phyloP scores from a whole-genome alignment of 2,329 filamentous ascomycete species.

The Graphiopsis chlorocephala region DNA sequence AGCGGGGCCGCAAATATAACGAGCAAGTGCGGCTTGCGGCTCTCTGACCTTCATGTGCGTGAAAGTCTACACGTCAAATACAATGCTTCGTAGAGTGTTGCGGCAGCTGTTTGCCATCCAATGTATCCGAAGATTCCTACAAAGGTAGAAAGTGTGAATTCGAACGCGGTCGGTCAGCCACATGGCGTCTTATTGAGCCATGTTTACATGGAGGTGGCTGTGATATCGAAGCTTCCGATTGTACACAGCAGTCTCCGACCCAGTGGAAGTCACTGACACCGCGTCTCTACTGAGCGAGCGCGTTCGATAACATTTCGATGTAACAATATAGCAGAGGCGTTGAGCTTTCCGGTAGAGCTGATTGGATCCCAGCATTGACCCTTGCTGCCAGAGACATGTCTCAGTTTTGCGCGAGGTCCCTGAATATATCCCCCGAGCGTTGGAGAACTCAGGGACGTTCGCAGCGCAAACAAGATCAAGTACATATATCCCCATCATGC shows the following conservation, averaged over 20 bases:
- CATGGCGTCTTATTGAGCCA: constrained; percentile 3
- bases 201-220: background rate
- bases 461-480: background rate
- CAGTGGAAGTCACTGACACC: background rate
- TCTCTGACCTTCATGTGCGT: background rate
- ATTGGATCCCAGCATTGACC: background rate
- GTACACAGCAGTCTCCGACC: background rate
- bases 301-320: background rate
- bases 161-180: background rate
- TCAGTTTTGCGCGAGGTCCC: background rate
- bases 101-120: background rate
- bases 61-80: background rate
- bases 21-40: background rate
- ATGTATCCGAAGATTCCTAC: background rate
- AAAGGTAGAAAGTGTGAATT: background rate
- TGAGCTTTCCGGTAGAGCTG: background rate
- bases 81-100: background rate
- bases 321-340: background rate
- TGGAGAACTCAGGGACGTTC: background rate
- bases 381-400: constrained; percentile 1
- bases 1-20: background rate
- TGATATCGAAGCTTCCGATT: background rate
- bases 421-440: background rate
- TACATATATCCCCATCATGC: constrained; percentile 6
- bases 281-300: background rate